phyloP scores from a whole-genome alignment of 2,329 filamentous ascomycete genomes.

The Xylariaceae sp. region DNA sequence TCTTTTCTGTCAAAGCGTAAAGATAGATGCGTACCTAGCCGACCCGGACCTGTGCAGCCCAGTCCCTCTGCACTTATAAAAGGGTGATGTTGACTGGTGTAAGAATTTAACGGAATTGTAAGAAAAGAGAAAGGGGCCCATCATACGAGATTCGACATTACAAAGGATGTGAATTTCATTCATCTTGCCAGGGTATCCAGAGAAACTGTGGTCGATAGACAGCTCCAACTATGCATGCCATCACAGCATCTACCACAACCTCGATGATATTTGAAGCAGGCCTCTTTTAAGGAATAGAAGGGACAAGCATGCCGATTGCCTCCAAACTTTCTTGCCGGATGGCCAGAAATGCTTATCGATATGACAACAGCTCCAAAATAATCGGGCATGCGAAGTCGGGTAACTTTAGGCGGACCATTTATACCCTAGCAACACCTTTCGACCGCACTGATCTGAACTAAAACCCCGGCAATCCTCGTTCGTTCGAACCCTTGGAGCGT shows the following conservation, averaged over 20 bases:
- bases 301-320: slow-evolving; percentile 5
- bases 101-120: slow-evolving; percentile 13
- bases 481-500: slow-evolving; percentile 1
- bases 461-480: slow-evolving; percentile 6
- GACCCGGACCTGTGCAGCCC: slow-evolving; percentile 4
- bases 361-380: slow-evolving; percentile 1
- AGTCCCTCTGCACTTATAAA: slow-evolving; percentile 6
- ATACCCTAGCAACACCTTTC: neutral
- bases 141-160: slow-evolving; percentile 23
- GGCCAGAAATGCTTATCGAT: slow-evolving; percentile 10
- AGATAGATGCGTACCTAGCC: slow-evolving; percentile 11
- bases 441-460: slow-evolving; percentile 1
- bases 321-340: slow-evolving; percentile 9
- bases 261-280: slow-evolving; percentile 4
- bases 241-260: neutral
- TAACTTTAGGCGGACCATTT: neutral
- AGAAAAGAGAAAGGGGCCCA: slow-evolving; percentile 6
- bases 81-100: neutral
- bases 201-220: slow-evolving; percentile 9
- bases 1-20: neutral
- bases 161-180: slow-evolving; percentile 15
- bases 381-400: neutral
- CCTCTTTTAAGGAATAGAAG: slow-evolving; percentile 10
- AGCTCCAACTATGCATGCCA: slow-evolving; percentile 4
- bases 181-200: slow-evolving; percentile 25